Conservation (phyloP, 2,329 filamentous ascomycete genomes). For the Blastomyces parvus region DNA sequence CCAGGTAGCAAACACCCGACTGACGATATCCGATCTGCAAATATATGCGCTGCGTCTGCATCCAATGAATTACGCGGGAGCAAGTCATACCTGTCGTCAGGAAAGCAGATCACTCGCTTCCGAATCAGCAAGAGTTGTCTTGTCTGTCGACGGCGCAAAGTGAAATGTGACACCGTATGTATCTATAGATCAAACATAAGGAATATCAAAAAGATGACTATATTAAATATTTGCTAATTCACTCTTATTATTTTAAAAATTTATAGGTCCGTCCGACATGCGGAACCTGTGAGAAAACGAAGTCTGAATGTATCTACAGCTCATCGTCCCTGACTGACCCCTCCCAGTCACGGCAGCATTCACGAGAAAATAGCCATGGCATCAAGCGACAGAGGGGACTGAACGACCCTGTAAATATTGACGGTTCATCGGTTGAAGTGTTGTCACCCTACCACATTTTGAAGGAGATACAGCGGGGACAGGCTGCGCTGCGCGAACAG, state of each 20-base stretch:
- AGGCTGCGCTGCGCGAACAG: slow-evolving; percentile 16
- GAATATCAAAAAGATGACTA: background rate
- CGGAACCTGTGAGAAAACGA: slow-evolving; percentile 38
- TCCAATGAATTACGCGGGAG: background rate
- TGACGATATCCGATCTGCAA: background rate
- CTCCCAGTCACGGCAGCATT: slow-evolving; percentile 10
- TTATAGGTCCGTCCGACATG: slow-evolving; percentile 36
- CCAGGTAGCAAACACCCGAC: background rate
- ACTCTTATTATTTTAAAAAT: background rate
- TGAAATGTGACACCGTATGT: slow-evolving; percentile 32
- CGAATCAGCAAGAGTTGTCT: slow-evolving; percentile 41
- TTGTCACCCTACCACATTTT: slow-evolving; percentile 26
- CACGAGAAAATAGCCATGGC: slow-evolving; percentile 20
- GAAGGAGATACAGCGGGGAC: slow-evolving; percentile 19
- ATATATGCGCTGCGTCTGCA: background rate
- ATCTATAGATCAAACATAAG: background rate
- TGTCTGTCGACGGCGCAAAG: slow-evolving; percentile 38
- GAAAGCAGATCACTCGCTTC: slow-evolving; percentile 40
- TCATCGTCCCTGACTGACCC: slow-evolving; percentile 13
- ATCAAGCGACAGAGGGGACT: slow-evolving; percentile 22
- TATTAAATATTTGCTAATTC: slow-evolving; percentile 4
- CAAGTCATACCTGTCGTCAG: slow-evolving; percentile 8
- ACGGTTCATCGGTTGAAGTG: slow-evolving; percentile 21
- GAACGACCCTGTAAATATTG: slow-evolving; percentile 8
- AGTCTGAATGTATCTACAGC: slow-evolving; percentile 36